phyloP scores from a whole-genome alignment of 2,329 filamentous ascomycete genomes.

The Aspergillus transmontanensis region DNA sequence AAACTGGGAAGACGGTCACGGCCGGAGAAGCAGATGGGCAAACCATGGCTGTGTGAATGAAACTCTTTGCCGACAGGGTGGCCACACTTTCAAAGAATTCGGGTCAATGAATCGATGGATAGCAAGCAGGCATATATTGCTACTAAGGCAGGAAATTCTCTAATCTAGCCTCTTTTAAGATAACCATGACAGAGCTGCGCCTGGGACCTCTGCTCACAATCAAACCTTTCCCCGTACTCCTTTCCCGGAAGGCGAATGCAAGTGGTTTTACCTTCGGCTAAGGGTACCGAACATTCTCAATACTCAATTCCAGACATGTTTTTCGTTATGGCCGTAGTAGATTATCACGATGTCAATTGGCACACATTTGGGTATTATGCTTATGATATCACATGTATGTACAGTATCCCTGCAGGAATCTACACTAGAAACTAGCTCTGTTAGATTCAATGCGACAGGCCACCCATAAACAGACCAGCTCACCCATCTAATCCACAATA shows the following conservation, averaged over 20 bases:
- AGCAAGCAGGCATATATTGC: neutral
- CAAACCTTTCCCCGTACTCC: neutral
- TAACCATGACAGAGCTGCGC: neutral
- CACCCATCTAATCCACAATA: constrained; percentile 30
- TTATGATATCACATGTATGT: constrained; percentile 7
- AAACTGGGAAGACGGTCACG: constrained; percentile 93
- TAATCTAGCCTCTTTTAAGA: neutral
- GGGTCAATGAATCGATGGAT: neutral
- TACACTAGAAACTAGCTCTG: constrained; percentile 8
- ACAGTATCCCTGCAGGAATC: constrained; percentile 6
- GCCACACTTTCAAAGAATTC: neutral
- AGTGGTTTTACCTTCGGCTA: neutral
- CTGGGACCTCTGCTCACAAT: neutral
- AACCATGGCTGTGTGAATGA: constrained; percentile 36
- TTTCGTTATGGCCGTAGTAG: neutral
- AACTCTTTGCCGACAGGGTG: neutral
- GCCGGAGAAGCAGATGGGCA: constrained; percentile 53
- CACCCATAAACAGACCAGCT: neutral
- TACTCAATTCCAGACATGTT: neutral
- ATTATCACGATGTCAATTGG: constrained; percentile 1
- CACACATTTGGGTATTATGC: constrained; percentile 28
- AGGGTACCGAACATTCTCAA: neutral
- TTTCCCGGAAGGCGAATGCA: neutral
- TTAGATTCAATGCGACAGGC: neutral
- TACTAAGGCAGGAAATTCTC: neutral